Evolutionary conservation across 257 asterid genomes (phyloP), one percentile per base, ranked within the genome.

Genomic region (Solanum chaucha): DNA sequence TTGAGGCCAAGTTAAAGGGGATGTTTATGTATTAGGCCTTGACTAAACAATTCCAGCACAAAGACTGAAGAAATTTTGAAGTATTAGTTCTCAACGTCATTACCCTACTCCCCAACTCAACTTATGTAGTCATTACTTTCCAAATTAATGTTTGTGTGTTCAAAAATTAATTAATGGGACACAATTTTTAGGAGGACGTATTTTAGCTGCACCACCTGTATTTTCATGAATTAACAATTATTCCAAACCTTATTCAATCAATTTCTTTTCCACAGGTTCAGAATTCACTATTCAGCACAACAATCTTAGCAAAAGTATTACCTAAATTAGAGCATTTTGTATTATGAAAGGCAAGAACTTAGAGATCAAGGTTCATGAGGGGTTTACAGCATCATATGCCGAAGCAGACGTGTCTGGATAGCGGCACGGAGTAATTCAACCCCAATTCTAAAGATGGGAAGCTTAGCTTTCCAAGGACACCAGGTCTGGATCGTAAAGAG

Each of bases 331-430:
- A 75, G 41, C 32, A 88, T 35, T 75, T 68, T 32, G 68, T 82
- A 64, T 15, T 34, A 34, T 64, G 77, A 83, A 59, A 87, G 55
- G 77, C 48, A 19, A 35, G 74, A 85, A 87, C 28, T 41, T 32
- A 61, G 78, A 86, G 88, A 87, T 86, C 85, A 80, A 87, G 86
- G 90, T 89, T 89, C 89, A 87, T 85, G 88, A 87, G 81, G 89
- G 88, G 88, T 89, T 89, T 88, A 88, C 90, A 89, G 90, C 88
- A 89, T 88, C 93, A 92, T 34, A 74, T 75, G 90, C 92, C 92
- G 84, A 77, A 88, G 92, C 92, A 91, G 88, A 89, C 90, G 88
- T 92, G 91, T 90, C 92, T 88, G 86, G 80, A 86, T 51, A 88
- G 83, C 82, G 82, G 88, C 90, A 90, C 20, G 86, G 94, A 81